Base-by-base conservation (phyloP, 306 rosid genomes). In the Prunus davidiana region DNA sequence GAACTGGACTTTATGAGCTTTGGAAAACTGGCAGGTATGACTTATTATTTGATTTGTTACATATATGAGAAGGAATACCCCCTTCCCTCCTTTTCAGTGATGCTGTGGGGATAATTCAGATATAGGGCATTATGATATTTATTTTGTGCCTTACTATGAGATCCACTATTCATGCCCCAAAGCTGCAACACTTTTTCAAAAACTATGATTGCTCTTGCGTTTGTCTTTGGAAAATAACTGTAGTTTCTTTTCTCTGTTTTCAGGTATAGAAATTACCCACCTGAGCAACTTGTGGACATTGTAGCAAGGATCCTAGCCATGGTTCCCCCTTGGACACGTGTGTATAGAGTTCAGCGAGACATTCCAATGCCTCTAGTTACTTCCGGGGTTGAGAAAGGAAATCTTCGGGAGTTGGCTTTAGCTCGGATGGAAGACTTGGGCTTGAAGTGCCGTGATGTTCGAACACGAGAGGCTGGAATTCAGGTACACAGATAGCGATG, bases 271-370 rank as follows among this genome's bases (percentile, higher is more conserved):
- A 95, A 95, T 74, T 95, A 95, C 80, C 97, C 99, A 20, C 97
- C 99, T 3, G 99, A 95, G 83, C 97, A 92, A 83, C 92, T 95
- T 84, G 99, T 95, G 87, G 99, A 95, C 85, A 92, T 95, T 61
- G 68, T 95, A 78, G 97, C 99, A 3, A 87, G 97, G 81, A 95
- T 95, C 81, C 93, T 95, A 60, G 93, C 99, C 52, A 73, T 89
- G 97, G 99, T 95, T 71, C 99, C 97, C 27, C 99, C 99, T 2
- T 95, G 97, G 99, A 95, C 93, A 66, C 96, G 99, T 72, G 99
- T 95, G 62, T 95, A 95, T 88, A 90, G 99, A 86, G 99, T 95
- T 73, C 99, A 95, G 79, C 90, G 97, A 76, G 97, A 95, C 82
- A 95, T 95, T 85, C 99, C 99, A 45, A 95, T 95, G 99, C 99